Evolutionary conservation across 140 eudicot genomes (phyloP), one percentile per base, ranked within the genome.

Genomic region (Stevia rebaudiana): DNA sequence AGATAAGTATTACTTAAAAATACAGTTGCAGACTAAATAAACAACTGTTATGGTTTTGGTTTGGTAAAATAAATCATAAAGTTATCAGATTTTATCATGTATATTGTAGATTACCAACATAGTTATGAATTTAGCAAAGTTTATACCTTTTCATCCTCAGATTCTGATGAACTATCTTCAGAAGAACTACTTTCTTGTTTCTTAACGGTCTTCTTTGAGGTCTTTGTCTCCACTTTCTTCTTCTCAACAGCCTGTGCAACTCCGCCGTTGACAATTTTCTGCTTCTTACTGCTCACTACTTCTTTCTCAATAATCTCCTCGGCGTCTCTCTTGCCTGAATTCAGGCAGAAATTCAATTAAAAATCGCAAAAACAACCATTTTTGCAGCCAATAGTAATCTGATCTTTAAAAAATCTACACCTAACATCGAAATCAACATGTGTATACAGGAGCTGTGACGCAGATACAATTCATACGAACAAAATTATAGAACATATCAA

Each of bases 291-390:
- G 22, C 79, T 75, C 19, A 84, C 87, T 8, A 84, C 85, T 13
- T 57, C 44, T 73, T 82, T 84, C 78, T 75, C 89, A 16, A 82
- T 58, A 15, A 49, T 74, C 71, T 74, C 83, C 59, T 82, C 94
- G 1, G 89, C 89, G 44, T 74, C 89, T 70, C 96, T 84, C 78
- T 88, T 88, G 16, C 95, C 95, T 88, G 21, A n/a, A 55, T 12
- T 4, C 1, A 46, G 21, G 0, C 5, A 10, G 6, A 11, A n/a
- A 36, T 0, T 21, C 48, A 16, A 17, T 48, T 18, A 48, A 48
- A 19, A 1, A 11, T 17, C 54, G 18, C 1, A 17, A 9, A 7
- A 48, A 48, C 54, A 46, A 46, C 2, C 11, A 46, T 19, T 19
- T 3, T 18, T 48, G 1, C 28, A 8, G 18, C 17, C 13, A 7